Base-by-base conservation (phyloP, 352 stramenopile genomes). In the Plasmopara muralis region DNA sequence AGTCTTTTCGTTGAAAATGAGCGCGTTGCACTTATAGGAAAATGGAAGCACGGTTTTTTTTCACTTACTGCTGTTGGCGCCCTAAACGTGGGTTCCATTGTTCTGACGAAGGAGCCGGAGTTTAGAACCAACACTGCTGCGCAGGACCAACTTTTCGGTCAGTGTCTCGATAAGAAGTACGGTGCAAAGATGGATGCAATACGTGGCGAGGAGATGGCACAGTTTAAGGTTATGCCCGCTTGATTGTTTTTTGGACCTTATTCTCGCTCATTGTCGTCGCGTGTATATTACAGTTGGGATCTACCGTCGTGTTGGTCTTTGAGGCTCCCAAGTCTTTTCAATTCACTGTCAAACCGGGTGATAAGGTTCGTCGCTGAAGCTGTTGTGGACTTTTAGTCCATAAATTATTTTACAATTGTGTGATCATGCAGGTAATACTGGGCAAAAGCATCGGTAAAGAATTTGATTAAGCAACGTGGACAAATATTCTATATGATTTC, bases 1-100 rank as follows among this genome's bases (percentile, higher is more conserved):
- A 89, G 78, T 44, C 60, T 93, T 7, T 94, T 90, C 44, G 76
- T 88, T 16, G 77, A 87, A 53, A 94, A 94, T 51, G 84, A 94
- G 58, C 79, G 84, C 33, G 78, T 89, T 9, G 81, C 62, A n/a
- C 54, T 94, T 8, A 35, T 88, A 15, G 84, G 84, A 38, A 54
- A 78, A 50, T 94, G 82, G 80, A 63, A 80, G 37, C 74, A 87
- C 40, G 83, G 82, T 10, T 91, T 89, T 53, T 93, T 90, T 54
- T 90, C 77, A 12, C 72, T 94, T 20, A 89, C 76, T 20, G 81
- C 83, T 29, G 82, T 94, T n/a, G 84, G 84, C 14, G 84, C 84
- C 14, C 87, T 82, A 10, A 94, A 94, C 43, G 84, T 94, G 6
- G 84, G 84, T 16, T 93, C 82, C 9, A 93, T 94, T 62, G 64